Evolutionary conservation across 176 grass and related monocot species (phyloP).

Genomic region (Elaeis guineensis): DNA sequence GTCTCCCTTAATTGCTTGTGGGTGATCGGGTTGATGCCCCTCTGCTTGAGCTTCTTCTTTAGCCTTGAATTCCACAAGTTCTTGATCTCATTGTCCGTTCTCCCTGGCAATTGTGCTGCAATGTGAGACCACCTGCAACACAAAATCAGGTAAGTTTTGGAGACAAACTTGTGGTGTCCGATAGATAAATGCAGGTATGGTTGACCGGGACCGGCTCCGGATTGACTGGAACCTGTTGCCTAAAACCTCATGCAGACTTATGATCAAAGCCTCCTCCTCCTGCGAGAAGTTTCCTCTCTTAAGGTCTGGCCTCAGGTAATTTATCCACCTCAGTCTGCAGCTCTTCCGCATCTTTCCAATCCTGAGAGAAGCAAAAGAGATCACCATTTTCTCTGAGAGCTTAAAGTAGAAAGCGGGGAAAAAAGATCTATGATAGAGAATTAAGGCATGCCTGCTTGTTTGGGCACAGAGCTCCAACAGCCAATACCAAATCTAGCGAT

Average conservation of each 20-base stretch:
- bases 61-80: slow-evolving; percentile 65
- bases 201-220: not conserved
- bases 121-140: slow-evolving; percentile 60
- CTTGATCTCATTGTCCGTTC: slow-evolving; percentile 81
- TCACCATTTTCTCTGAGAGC: not conserved
- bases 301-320: slow-evolving; percentile 59
- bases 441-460: slow-evolving; percentile 32
- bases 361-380: slow-evolving; percentile 20
- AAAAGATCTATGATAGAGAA: not conserved
- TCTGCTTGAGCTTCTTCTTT: slow-evolving; percentile 47
- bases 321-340: slow-evolving; percentile 75
- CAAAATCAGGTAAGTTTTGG: not conserved
- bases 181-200: not conserved
- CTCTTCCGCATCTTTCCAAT: slow-evolving; percentile 64
- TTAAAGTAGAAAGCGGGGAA: not conserved
- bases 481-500: slow-evolving; percentile 55
- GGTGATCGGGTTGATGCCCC: slow-evolving; percentile 14
- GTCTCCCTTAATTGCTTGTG: slow-evolving; percentile 7
- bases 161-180: no score
- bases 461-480: slow-evolving; percentile 79
- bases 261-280: slow-evolving; percentile 49
- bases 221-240: slow-evolving; percentile 43
- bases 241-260: slow-evolving; percentile 44
- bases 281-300: slow-evolving; percentile 59
- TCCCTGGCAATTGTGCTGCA: slow-evolving; percentile 50